phyloP scores from a whole-genome alignment of 1,284 basidiomycete genomes.

The Sutorius eximius region DNA sequence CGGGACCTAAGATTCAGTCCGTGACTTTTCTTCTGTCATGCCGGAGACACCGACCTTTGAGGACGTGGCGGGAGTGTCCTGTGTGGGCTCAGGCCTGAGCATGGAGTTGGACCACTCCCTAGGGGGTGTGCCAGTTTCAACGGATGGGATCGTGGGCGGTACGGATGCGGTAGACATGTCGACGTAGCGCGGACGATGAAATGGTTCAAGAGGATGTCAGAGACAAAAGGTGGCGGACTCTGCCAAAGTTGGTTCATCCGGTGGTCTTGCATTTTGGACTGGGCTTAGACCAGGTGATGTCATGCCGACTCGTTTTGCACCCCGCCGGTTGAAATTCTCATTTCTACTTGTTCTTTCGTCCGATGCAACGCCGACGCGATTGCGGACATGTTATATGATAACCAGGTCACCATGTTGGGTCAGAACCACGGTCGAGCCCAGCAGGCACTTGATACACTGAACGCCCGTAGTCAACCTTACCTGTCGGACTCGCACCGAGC shows the following conservation, averaged over 20 bases:
- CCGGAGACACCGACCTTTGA: neutral
- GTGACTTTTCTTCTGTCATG: neutral
- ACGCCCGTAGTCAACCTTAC: neutral
- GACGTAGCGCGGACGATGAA: neutral
- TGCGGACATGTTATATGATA: no score
- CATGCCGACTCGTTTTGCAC: conserved; percentile 24
- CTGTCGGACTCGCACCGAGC: neutral
- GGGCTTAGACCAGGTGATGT: conserved; percentile 25
- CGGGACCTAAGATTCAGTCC: neutral
- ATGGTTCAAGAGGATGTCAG: neutral
- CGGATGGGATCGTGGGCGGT: conserved; percentile 18
- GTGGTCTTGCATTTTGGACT: conserved; percentile 1
- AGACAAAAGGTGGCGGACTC: neutral
- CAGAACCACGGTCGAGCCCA: neutral
- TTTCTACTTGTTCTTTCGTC: neutral
- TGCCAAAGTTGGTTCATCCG: conserved; percentile 1
- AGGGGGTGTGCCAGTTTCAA: conserved; percentile 22
- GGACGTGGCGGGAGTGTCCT: conserved; percentile 9
- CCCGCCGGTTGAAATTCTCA: conserved; percentile 14
- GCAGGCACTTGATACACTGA: neutral
- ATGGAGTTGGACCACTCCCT: conserved; percentile 23
- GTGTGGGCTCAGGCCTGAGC: conserved; percentile 9
- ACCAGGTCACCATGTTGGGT: no score
- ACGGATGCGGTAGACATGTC: conserved; percentile 13
- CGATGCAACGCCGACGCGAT: conserved; percentile 1